Evolutionary conservation across 1,284 basidiomycete species (phyloP).

Genomic region (Leccinum insolens): DNA sequence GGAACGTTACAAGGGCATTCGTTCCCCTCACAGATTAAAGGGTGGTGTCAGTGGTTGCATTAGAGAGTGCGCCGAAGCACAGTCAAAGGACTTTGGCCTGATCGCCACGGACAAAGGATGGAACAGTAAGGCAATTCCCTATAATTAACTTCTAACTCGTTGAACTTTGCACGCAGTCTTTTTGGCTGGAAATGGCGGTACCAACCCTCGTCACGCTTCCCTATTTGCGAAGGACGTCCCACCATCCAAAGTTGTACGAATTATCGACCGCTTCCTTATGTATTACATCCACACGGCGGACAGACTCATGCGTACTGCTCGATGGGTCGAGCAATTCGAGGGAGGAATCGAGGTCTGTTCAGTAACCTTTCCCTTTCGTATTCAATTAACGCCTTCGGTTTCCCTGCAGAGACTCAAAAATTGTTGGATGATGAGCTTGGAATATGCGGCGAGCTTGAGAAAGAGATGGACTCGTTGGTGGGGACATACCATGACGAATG

Average conservation of each 20-base stretch:
- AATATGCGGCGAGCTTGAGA: conserved; percentile 73
- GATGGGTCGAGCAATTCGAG: conserved; percentile 77
- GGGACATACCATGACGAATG: conserved; percentile 76
- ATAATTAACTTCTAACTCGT: neutral
- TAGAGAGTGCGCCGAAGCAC: conserved; percentile 78
- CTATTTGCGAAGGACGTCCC: conserved; percentile 59
- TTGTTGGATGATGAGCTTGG: conserved; percentile 78
- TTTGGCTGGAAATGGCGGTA: conserved; percentile 76
- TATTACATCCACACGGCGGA: conserved; percentile 78
- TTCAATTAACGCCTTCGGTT: neutral
- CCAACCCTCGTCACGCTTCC: conserved; percentile 61
- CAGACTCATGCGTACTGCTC: conserved; percentile 68
- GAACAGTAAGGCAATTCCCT: conserved; percentile 49
- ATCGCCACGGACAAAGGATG: conserved; percentile 80
- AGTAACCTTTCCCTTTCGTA: neutral
- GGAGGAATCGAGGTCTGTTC: conserved; percentile 54
- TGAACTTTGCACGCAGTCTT: conserved; percentile 48
- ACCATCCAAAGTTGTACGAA: conserved; percentile 61
- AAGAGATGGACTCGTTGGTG: conserved; percentile 69
- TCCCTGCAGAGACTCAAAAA: conserved; percentile 53
- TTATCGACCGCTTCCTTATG: conserved; percentile 73
- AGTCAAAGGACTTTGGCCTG: conserved; percentile 76
- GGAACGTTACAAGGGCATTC: conserved; percentile 73
- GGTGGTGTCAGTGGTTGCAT: conserved; percentile 80
- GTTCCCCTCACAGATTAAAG: conserved; percentile 78